Conservation (phyloP, 345 rosid genomes). For the Moringa oleifera region DNA sequence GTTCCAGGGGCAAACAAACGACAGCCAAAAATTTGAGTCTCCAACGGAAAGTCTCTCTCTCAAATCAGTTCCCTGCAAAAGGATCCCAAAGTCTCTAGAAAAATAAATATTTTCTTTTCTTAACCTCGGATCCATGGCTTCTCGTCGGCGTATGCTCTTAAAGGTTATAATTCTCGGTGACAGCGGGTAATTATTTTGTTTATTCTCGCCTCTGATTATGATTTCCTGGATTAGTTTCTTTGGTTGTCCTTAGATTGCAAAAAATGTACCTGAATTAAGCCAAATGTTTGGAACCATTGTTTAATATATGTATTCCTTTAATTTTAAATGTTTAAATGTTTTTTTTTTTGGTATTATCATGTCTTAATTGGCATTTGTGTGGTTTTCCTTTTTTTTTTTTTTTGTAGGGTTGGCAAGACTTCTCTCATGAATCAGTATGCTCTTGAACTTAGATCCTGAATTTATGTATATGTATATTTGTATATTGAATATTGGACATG, state of each 20-base stretch:
- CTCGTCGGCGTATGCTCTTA: slow-evolving; percentile 82
- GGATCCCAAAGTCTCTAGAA: too few species aligned
- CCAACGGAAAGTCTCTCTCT: too few species aligned
- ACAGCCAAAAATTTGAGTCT: too few species aligned
- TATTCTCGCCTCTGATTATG: neutral
- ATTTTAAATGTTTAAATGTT: neutral
- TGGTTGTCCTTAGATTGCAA: neutral
- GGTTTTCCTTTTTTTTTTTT: neutral
- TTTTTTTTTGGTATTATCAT: neutral
- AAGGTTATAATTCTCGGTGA: slow-evolving; percentile 99
- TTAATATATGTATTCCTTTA: neutral
- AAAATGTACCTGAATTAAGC: too few species aligned
- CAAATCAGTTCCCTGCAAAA: too few species aligned
- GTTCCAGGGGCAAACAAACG: too few species aligned
- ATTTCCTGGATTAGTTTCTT: neutral
- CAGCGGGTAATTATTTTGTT: slow-evolving; percentile 70
- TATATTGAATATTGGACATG: too few species aligned
- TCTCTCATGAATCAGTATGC: slow-evolving; percentile 98
- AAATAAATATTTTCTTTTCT: neutral
- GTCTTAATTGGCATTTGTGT: neutral
- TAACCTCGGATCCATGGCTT: too few species aligned
- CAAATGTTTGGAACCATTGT: too few species aligned
- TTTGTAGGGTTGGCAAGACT: slow-evolving; percentile 90
- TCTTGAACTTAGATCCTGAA: too few species aligned
- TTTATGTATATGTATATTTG: too few species aligned